Percentiles rank a stretch among this genome's conserved stretches.
Evolutionary conservation across 768 basidiomycete genomes (phyloP).

Genomic region (Podaxis mareebaensis): DNA sequence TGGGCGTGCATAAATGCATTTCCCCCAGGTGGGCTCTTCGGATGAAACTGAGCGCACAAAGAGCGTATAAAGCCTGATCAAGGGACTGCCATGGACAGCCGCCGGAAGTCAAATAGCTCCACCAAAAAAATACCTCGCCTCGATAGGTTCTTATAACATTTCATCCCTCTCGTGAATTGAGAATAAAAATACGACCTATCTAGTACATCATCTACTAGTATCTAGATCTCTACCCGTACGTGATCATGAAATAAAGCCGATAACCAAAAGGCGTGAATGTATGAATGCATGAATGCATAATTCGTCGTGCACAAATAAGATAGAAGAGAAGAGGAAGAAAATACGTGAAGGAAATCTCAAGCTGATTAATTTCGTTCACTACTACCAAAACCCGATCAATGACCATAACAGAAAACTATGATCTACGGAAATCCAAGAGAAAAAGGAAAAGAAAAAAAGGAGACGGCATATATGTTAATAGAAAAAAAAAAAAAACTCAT

Average conservation of each 20-base stretch:
- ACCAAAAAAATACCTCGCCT: too few relatives aligned
- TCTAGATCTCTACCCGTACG: neutral
- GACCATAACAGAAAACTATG: neutral
- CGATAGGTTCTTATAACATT: too few relatives aligned
- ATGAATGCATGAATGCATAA: neutral
- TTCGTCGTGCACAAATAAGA: neutral
- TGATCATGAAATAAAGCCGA: neutral
- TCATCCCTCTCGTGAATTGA: too few relatives aligned
- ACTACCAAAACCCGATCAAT: neutral
- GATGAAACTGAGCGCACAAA: too few relatives aligned
- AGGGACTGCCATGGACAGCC: too few relatives aligned
- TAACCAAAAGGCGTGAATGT: neutral
- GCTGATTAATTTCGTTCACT: neutral
- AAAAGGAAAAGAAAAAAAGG: neutral
- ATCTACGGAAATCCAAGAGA: neutral
- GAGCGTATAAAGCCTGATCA: too few relatives aligned
- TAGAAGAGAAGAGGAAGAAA: neutral
- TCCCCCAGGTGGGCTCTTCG: too few relatives aligned
- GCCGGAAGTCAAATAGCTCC: too few relatives aligned
- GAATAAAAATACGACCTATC: neutral
- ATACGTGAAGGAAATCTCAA: neutral
- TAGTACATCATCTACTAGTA: neutral
- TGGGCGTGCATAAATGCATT: too few relatives aligned
- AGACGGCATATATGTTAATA: neutral
- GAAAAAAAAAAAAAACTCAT: neutral